Evolutionary conservation across 371 early-diverging fungal species (phyloP).

Genomic region (Mortierella sp.): DNA sequence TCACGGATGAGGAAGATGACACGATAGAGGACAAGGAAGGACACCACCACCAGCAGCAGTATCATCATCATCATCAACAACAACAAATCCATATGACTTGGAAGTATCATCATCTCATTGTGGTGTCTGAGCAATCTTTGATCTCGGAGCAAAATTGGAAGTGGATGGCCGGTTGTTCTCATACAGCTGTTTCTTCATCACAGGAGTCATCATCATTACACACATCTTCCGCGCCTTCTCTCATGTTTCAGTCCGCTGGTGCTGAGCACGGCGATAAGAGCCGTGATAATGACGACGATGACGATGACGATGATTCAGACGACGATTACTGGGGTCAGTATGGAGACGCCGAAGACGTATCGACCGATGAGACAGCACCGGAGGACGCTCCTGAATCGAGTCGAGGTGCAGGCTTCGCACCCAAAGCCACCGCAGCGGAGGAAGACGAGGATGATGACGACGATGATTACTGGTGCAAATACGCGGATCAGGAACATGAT

Average conservation of each 20-base stretch:
- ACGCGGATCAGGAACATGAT: background rate
- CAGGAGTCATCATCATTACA: too few species aligned
- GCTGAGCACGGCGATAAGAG: too few species aligned
- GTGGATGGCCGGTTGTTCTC: background rate
- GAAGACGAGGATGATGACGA: conserved; percentile 12
- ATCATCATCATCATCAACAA: too few species aligned
- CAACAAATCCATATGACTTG: background rate
- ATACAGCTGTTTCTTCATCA: too few species aligned
- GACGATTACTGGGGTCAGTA: conserved; percentile 48
- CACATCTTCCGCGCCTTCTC: background rate
- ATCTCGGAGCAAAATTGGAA: background rate
- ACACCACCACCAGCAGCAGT: too few species aligned
- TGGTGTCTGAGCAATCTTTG: conserved; percentile 10
- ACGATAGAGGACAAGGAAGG: too few species aligned
- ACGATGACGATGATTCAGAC: conserved; percentile 26
- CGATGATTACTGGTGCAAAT: conserved; percentile 41
- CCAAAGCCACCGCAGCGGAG: background rate
- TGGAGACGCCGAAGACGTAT: conserved; percentile 3
- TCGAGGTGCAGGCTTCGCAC: background rate
- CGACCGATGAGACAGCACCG: conserved; percentile 1
- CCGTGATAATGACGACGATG: background rate
- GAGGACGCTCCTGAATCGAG: background rate
- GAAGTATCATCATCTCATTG: conserved; percentile 15
- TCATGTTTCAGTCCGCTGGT: too few species aligned
- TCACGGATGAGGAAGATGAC: background rate